Base-by-base conservation (phyloP, 1,284 basidiomycete species). In the Ustilago esculenta region DNA sequence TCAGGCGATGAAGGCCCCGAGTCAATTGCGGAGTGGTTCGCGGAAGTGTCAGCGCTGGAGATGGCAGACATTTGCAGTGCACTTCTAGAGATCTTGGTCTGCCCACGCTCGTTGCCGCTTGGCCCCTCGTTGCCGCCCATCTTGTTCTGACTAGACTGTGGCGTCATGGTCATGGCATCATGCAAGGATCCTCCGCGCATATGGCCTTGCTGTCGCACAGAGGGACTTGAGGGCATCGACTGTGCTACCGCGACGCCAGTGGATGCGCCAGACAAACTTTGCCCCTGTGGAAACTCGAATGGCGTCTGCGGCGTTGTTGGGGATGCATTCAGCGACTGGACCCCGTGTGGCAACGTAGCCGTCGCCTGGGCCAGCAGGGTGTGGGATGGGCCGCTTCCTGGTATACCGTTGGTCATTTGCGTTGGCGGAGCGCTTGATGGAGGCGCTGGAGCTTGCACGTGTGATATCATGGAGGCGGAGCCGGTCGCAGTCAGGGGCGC, bases 51-150 rank as follows among this genome's bases (percentile, higher is more conserved):
- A 24, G n/a, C 29, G 46, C 64, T 63, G 1, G 53, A 53, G 25
- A 67, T 59, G 30, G 64, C 43, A 35, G 69, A 66, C 69, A 72
- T 72, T 45, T 72, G 69, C 36, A 72, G 27, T 7, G 69, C 63
- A 35, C 55, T 63, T 21, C 63, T 30, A 1, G 68, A 25, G 21
- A 71, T 60, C 49, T 65, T 65, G 36, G 56, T 25, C 37, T 48
- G 41, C 2, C 35, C 30, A 9, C 57, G 47, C 4, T 64, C 52
- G 12, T n/a, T 35, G 41, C 42, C 43, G 41, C 18, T 27, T 7
- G 34, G 14, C 30, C 18, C 29, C 9, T 65, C 53, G 12, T 29
- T 11, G 20, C 23, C 40, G 17, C 41, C 37, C 12, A 48, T 5
- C 40, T 44, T 32, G n/a, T 45, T 67, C 35, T 52, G 64, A 4